phyloP scores from a whole-genome alignment of 164 flowering plant genomes.

The Tetrastigma voinierianum region DNA sequence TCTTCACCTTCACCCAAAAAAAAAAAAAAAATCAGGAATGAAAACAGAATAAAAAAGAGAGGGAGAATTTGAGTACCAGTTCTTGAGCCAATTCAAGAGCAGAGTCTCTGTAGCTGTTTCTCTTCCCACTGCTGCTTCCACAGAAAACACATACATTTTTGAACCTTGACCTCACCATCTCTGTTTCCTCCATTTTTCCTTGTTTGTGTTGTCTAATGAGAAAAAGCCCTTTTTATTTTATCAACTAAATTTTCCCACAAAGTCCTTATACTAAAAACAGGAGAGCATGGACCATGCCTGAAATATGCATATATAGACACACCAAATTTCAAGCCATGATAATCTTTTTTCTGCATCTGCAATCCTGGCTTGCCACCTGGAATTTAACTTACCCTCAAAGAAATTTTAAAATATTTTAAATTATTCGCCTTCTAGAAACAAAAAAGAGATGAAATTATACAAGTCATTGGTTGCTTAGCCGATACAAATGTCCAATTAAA shows the following conservation, averaged over 20 bases:
- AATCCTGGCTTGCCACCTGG: conserved; percentile 19
- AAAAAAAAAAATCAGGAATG: conserved; percentile 4
- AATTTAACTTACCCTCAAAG: background rate
- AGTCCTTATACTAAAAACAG: too few relatives aligned
- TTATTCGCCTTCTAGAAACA: too few relatives aligned
- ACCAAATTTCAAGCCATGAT: background rate
- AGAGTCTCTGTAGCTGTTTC: conserved; percentile 34
- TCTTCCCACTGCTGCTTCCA: conserved; percentile 49
- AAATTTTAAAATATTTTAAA: too few relatives aligned
- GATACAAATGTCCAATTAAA: too few relatives aligned
- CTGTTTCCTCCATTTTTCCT: conserved; percentile 17
- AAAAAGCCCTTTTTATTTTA: too few relatives aligned
- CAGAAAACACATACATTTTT: conserved; percentile 48
- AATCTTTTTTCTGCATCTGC: background rate
- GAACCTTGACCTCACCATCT: conserved; percentile 26
- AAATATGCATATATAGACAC: too few relatives aligned
- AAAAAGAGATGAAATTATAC: too few relatives aligned
- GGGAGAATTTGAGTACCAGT: conserved; percentile 20
- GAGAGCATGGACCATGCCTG: too few relatives aligned
- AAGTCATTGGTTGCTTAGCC: too few relatives aligned
- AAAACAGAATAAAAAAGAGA: background rate
- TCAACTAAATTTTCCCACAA: too few relatives aligned
- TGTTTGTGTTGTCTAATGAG: background rate
- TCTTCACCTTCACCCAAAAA: conserved; percentile 26
- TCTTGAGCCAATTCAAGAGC: conserved; percentile 42